These are phyloP conservation scores for Coemansia sp. DNA, from an alignment of 192 early-diverging fungal species.

Conservation along the genomic window DNA sequence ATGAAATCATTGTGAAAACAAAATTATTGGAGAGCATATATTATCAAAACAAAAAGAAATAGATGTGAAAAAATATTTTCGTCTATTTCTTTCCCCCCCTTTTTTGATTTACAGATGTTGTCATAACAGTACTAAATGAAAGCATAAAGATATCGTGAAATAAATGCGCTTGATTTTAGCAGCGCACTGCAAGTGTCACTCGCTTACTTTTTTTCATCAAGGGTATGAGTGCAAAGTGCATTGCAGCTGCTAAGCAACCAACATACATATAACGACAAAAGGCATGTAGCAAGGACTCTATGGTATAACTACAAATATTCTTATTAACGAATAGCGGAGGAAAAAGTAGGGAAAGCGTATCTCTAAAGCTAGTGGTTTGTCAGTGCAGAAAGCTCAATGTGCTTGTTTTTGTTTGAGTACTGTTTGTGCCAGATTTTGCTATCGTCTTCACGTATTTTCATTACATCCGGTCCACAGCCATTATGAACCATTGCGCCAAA, in stretches of 20 bases:
- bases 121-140: too few relatives aligned
- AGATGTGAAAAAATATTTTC: too few relatives aligned
- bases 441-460: constrained; percentile 20
- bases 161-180: too few relatives aligned
- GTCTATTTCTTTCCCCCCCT: too few relatives aligned
- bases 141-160: too few relatives aligned
- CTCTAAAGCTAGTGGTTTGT: constrained; percentile 1
- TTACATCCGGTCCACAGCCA: constrained; percentile 18
- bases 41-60: too few relatives aligned
- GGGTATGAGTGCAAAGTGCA: too few relatives aligned
- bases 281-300: background rate
- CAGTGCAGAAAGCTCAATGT: constrained; percentile 14
- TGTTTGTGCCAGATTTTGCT: constrained; percentile 20
- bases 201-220: background rate
- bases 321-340: background rate
- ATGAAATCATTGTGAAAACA: background rate
- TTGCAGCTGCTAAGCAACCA: background rate
- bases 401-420: constrained; percentile 23
- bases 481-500: constrained; percentile 34
- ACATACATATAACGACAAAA: background rate
- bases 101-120: too few relatives aligned
- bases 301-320: background rate
- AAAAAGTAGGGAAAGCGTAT: too few relatives aligned
- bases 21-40: too few relatives aligned
- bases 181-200: background rate